Evolutionary conservation across 2,329 filamentous ascomycete species (phyloP), one percentile per base, ranked within the genome.

Genomic region (Hypoxylon sp.): DNA sequence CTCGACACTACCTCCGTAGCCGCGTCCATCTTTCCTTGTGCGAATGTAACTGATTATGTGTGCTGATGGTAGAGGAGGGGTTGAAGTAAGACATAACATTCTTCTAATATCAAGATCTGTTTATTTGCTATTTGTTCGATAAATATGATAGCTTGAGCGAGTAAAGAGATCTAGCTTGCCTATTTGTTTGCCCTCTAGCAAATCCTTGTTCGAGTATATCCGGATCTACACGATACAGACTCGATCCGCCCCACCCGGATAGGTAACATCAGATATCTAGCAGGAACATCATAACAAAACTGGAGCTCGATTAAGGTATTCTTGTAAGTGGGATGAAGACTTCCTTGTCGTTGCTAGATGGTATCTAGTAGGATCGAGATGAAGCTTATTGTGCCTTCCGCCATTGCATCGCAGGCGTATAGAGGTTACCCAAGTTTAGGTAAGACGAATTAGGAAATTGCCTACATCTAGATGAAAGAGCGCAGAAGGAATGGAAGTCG

Each of bases 1-100:
- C 39, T 65, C 17, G 27, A 58, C 32, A 13, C 27, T 67, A 37
- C 32, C 44, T 24, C 29, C 13, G 47, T 46, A 21, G 47, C 6
- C 27, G 39, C 46, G 64, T 63, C 67, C 62, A 53, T 63, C 54
- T 17, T 52, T 10, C 42, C 19, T 61, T 70, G 44, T 70, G 67
- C 59, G 62, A 62, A 59, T 24, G 59, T 60, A 59, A 67, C 64
- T 55, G 63, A 64, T 19, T 42, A 42, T 67, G 46, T 48, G 15
- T 39, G 11, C 21, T 37, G 47, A 8, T 31, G 8, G 13, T 19
- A 55, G 37, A 35, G 31, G 27, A 44, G 35, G 52, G 47, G 10
- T 66, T 13, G 37, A 29, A 46, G n/a, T 50, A 32, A 67, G 47
- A 62, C 35, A 61, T 46, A n/a, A 29, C 13, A 48, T 37, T 57